These are phyloP conservation scores for Teratosphaeria gauchensis DNA, from an alignment of 2,329 filamentous ascomycete genomes.

Conservation along the genomic window DNA sequence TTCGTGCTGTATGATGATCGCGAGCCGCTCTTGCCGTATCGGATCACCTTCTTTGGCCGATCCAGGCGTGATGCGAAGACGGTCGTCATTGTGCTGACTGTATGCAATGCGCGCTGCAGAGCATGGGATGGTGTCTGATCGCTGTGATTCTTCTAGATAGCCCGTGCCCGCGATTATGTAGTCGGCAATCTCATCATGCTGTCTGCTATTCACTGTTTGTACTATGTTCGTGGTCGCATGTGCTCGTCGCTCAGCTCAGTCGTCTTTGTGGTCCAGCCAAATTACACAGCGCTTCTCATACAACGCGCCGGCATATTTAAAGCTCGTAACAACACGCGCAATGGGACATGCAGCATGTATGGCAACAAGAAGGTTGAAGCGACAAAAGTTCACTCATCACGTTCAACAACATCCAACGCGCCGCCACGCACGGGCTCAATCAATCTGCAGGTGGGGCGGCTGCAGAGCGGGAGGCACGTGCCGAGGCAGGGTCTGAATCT, in stretches of 20 bases:
- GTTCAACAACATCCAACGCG: neutral
- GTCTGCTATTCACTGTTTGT: no score
- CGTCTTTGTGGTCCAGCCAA: no score
- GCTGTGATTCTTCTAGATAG: neutral
- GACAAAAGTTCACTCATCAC: no score
- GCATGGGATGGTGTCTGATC: neutral
- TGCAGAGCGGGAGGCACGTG: neutral
- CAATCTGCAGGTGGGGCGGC: neutral
- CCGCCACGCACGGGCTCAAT: no score
- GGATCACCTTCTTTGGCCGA: slow-evolving; percentile 9
- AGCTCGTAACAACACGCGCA: no score
- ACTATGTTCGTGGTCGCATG: no score
- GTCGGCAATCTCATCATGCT: no score
- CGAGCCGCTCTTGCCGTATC: slow-evolving; percentile 7
- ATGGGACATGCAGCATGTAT: no score
- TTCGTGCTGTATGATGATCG: slow-evolving; percentile 3
- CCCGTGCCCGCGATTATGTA: neutral
- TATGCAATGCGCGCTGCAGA: neutral
- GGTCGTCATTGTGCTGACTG: slow-evolving; percentile 2
- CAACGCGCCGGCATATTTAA: no score
- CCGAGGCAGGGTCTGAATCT: neutral
- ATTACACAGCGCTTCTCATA: no score
- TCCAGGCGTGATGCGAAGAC: neutral
- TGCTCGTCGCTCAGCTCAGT: no score
- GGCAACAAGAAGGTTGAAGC: no score